Base-by-base conservation (phyloP, 2,329 filamentous ascomycete genomes). In the Alternaria gansuensis region DNA sequence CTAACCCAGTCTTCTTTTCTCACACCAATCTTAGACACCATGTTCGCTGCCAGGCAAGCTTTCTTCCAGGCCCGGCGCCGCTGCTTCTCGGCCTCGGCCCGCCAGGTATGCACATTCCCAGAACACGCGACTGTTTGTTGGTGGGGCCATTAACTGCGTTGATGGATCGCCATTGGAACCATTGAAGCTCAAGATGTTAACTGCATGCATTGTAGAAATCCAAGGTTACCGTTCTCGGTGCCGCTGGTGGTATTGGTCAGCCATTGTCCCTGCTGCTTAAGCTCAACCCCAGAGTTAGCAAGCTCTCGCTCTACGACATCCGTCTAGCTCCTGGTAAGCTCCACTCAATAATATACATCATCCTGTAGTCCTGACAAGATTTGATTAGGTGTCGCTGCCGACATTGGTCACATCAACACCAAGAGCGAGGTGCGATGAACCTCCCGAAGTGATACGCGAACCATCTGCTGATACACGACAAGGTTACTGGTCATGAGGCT, bases 321-420 rank as follows among this genome's bases (percentile, higher is more conserved):
- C 90, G 91, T 77, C 90, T 93, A 77, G 94, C 86, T 76, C 94
- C 94, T 79, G 93, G 93, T 96, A 88, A 68, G 88, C 84, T 58
- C 33, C 51, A 40, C 39, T 39, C 41, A 23, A 44, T 31, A 51
- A 39, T 26, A 14, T 13, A 45, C 37, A 31, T 39, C 28, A 43
- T 33, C 21, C 41, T 44, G 11, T 8, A 39, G 36, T 60, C 54
- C 66, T 73, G 44, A 72, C 70, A 72, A 6, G 43, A 46, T 44
- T 59, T 51, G 39, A 46, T 37, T 73, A 95, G 94, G 94, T 90
- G 95, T 99, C 82, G 95, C 94, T 74, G 95, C 95, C 80, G 95
- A 99, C 82, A 88, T 99, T 82, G 91, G 91, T 78, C 95, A 99
- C 87, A 93, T 99, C 88, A 98, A 98, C 90, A 97, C 94, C 83